phyloP scores from a whole-genome alignment of 352 stramenopile species.

The Phytophthora multivora region DNA sequence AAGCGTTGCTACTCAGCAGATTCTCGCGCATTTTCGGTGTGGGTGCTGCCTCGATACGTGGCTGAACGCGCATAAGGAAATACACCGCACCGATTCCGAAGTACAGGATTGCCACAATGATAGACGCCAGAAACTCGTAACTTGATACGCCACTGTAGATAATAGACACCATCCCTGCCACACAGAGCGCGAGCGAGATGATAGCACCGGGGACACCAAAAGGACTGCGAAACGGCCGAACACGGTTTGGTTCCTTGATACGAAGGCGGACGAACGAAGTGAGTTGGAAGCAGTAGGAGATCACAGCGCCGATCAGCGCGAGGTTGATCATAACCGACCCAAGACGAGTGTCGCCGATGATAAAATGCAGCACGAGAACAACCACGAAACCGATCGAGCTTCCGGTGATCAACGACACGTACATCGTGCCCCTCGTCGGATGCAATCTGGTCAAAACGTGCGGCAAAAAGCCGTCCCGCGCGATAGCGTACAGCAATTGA shows the following conservation, averaged over 20 bases:
- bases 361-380: slow-evolving; percentile 57
- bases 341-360: slow-evolving; percentile 61
- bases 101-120: slow-evolving; percentile 59
- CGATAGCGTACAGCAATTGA: slow-evolving; percentile 66
- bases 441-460: slow-evolving; percentile 52
- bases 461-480: slow-evolving; percentile 63
- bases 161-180: slow-evolving; percentile 59
- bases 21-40: slow-evolving; percentile 53
- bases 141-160: slow-evolving; percentile 64
- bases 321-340: slow-evolving; percentile 76
- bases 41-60: slow-evolving; percentile 30
- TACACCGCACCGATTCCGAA: slow-evolving; percentile 55
- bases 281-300: slow-evolving; percentile 68
- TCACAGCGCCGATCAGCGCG: slow-evolving; percentile 64
- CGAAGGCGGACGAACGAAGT: slow-evolving; percentile 62
- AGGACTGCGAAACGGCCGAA: slow-evolving; percentile 54
- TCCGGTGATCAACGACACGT: slow-evolving; percentile 58
- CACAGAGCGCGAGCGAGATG: slow-evolving; percentile 49
- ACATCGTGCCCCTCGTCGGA: slow-evolving; percentile 51
- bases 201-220: slow-evolving; percentile 60
- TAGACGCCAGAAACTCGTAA: slow-evolving; percentile 64
- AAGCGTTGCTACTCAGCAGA: slow-evolving; percentile 41
- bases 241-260: slow-evolving; percentile 50
- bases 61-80: slow-evolving; percentile 47
- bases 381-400: slow-evolving; percentile 50